phyloP scores from a whole-genome alignment of 345 rosid species.

The Orychophragmus violaceus region DNA sequence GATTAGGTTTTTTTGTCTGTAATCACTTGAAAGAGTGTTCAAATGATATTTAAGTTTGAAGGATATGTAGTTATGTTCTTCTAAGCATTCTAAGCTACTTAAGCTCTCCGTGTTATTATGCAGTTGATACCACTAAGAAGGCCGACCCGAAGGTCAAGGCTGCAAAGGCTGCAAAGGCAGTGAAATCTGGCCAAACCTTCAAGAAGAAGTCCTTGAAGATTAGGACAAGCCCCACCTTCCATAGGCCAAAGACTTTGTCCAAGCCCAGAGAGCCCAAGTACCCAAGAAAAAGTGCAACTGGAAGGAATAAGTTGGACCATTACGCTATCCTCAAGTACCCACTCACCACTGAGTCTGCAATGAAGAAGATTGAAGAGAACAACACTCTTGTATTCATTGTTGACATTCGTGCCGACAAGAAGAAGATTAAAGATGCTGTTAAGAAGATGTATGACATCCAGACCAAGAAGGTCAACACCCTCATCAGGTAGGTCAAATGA shows the following conservation, averaged over 20 bases:
- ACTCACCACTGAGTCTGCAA: conserved; percentile 86
- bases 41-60: neutral
- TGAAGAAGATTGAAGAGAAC: conserved; percentile 96
- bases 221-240: conserved; percentile 83
- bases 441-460: conserved; percentile 95
- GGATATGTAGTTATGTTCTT: neutral
- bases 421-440: conserved; percentile 86
- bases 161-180: conserved; percentile 78
- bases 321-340: conserved; percentile 89
- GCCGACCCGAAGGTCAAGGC: conserved; percentile 85
- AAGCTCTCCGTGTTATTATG: neutral
- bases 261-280: conserved; percentile 75
- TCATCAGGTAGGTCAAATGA: conserved; percentile 52
- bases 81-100: neutral
- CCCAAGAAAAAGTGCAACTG: conserved; percentile 70
- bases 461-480: conserved; percentile 89
- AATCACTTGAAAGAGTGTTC: neutral
- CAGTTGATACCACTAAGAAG: conserved; percentile 51
- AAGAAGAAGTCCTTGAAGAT: conserved; percentile 82
- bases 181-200: conserved; percentile 67
- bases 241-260: conserved; percentile 84
- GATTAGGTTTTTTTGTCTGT: too few species aligned
- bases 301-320: conserved; percentile 90
- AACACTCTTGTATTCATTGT: conserved; percentile 95
- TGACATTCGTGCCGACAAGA: conserved; percentile 89